Percentiles rank a stretch among this genome's conserved stretches.
These are phyloP conservation scores for Begonia fuchsioides DNA, from an alignment of 306 rosid genomes.

Conservation along the genomic window DNA sequence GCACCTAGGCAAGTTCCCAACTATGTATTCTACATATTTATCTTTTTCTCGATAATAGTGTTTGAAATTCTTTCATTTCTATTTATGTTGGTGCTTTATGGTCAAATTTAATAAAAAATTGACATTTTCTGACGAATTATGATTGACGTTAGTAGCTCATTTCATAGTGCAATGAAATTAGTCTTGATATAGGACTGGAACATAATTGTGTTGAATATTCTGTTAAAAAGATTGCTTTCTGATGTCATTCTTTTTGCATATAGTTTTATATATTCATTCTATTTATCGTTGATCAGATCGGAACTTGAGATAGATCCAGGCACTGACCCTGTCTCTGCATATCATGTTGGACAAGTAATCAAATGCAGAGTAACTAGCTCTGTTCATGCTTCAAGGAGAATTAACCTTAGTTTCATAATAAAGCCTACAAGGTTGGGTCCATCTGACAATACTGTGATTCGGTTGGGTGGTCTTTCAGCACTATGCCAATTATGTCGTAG, in stretches of 20 bases:
- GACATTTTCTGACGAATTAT: no score
- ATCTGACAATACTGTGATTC: not conserved
- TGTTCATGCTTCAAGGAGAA: slow-evolving; percentile 56
- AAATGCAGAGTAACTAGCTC: slow-evolving; percentile 65
- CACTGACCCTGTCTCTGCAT: slow-evolving; percentile 48
- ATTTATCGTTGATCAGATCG: slow-evolving; percentile 39
- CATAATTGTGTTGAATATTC: not conserved
- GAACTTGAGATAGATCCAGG: slow-evolving; percentile 88
- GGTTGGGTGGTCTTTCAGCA: no score
- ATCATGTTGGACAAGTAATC: slow-evolving; percentile 83
- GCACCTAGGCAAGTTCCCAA: slow-evolving; percentile 60
- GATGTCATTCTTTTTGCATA: not conserved
- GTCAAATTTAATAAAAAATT: no score
- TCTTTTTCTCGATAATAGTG: not conserved
- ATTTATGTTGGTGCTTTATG: no score
- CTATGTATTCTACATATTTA: slow-evolving; percentile 9
- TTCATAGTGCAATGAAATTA: no score
- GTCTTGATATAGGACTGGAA: no score
- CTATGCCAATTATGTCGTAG: slow-evolving; percentile 8
- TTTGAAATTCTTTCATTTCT: not conserved
- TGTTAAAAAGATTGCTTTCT: not conserved
- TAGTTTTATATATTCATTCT: slow-evolving; percentile 11
- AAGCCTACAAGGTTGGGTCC: slow-evolving; percentile 60
- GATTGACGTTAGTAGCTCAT: no score
- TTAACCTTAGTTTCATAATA: slow-evolving; percentile 78